These are phyloP conservation scores for Parmales sp. DNA, from an alignment of 108 stramenopile genomes.

Conservation along the genomic window DNA sequence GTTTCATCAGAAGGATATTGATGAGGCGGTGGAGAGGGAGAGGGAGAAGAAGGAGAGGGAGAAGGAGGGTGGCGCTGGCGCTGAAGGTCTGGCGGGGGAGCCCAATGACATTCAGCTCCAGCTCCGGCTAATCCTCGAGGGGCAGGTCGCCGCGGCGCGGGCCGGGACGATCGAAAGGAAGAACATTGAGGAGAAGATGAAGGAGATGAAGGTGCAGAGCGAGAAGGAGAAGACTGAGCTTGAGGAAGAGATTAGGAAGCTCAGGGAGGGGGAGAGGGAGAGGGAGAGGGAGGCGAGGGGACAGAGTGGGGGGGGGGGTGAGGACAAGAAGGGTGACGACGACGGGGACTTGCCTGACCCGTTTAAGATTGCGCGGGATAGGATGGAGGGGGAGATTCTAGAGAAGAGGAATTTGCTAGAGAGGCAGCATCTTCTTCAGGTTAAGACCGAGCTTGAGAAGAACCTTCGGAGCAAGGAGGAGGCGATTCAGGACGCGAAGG, in stretches of 20 bases:
- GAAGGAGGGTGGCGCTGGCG: too few species aligned
- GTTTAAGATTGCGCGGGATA: background rate
- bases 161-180: too few species aligned
- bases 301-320: background rate
- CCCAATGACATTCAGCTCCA: too few species aligned
- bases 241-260: too few species aligned
- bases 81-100: too few species aligned
- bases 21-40: background rate
- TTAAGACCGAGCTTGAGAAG: background rate
- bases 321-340: background rate
- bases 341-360: background rate
- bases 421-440: background rate
- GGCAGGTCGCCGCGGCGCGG: too few species aligned
- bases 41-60: background rate
- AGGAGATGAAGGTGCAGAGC: background rate
- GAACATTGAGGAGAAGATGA: background rate
- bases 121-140: too few species aligned
- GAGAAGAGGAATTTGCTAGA: background rate
- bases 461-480: background rate
- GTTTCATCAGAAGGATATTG: slow-evolving; percentile 5
- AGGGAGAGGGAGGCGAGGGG: background rate
- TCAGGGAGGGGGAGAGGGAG: slow-evolving; percentile 5
- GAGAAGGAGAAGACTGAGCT: background rate
- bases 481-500: background rate
- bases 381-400: background rate